These are phyloP conservation scores for Setaria italica DNA, from an alignment of 202 grass and related monocot genomes.

Conservation along the genomic window DNA sequence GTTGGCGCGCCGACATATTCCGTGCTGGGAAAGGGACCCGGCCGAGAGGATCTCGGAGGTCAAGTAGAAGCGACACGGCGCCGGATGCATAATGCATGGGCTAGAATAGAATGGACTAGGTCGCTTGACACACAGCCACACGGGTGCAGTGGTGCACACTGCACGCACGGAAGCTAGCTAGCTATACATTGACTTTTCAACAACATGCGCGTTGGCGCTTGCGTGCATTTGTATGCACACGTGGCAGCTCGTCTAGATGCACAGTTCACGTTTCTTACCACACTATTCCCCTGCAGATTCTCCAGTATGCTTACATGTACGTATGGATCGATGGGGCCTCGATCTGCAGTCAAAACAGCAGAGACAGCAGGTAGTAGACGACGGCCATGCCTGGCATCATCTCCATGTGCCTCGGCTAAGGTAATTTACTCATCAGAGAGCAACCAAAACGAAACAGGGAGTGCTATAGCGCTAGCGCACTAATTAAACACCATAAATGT, in stretches of 20 bases:
- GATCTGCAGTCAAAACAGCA: neutral
- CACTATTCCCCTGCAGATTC: neutral
- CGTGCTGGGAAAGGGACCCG: neutral
- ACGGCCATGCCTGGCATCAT: neutral
- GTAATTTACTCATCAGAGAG: neutral
- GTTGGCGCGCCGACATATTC: slow-evolving; percentile 1
- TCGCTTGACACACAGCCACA: neutral
- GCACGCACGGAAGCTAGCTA: neutral
- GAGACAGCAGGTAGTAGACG: neutral
- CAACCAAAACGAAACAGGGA: neutral
- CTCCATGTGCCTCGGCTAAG: neutral
- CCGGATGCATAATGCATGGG: neutral
- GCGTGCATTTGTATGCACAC: slow-evolving; percentile 18
- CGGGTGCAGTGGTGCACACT: no score
- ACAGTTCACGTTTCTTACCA: neutral
- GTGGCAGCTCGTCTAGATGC: neutral
- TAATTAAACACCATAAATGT: slow-evolving; percentile 26
- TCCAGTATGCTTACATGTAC: no score
- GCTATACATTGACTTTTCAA: slow-evolving; percentile 5
- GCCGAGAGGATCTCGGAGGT: slow-evolving; percentile 17
- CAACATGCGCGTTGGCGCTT: slow-evolving; percentile 17
- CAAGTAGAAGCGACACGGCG: slow-evolving; percentile 25
- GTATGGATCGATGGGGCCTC: no score
- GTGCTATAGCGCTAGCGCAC: no score
- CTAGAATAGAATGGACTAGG: no score